Conservation (phyloP, 2,329 filamentous ascomycete species). For the Bipolaris sorokiniana region DNA sequence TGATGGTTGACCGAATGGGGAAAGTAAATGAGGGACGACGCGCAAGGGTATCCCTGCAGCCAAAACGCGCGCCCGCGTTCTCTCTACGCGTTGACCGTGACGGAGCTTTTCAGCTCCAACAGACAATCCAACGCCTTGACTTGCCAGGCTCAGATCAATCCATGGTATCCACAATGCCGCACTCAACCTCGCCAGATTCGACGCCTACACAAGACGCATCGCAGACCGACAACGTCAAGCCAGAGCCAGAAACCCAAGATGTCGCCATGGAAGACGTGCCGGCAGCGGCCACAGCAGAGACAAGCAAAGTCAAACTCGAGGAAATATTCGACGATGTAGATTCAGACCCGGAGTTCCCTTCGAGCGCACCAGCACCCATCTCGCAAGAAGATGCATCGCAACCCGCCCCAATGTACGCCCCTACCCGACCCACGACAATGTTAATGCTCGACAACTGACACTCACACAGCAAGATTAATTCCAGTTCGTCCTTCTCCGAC, state of each 20-base stretch:
- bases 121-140: conserved; percentile 9
- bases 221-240: conserved; percentile 41
- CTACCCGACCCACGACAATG: neutral
- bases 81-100: conserved; percentile 26
- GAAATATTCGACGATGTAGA: conserved; percentile 66
- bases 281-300: conserved; percentile 37
- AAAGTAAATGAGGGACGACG: conserved; percentile 7
- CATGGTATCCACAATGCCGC: conserved; percentile 50
- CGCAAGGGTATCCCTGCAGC: conserved; percentile 23
- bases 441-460: conserved; percentile 24
- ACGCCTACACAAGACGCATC: conserved; percentile 49
- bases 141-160: neutral
- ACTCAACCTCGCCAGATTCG: conserved; percentile 52
- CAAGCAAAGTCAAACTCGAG: conserved; percentile 55
- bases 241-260: conserved; percentile 39
- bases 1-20: conserved; percentile 18
- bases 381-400: conserved; percentile 50
- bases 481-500: conserved; percentile 63
- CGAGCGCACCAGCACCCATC: conserved; percentile 57
- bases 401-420: conserved; percentile 50
- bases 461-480: conserved; percentile 43
- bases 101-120: conserved; percentile 11
- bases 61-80: conserved; percentile 31
- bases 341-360: conserved; percentile 63
- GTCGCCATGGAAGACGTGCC: conserved; percentile 41